Evolutionary conservation across 176 grass and related monocot genomes (phyloP).

Genomic region (Saccharum officinarum): DNA sequence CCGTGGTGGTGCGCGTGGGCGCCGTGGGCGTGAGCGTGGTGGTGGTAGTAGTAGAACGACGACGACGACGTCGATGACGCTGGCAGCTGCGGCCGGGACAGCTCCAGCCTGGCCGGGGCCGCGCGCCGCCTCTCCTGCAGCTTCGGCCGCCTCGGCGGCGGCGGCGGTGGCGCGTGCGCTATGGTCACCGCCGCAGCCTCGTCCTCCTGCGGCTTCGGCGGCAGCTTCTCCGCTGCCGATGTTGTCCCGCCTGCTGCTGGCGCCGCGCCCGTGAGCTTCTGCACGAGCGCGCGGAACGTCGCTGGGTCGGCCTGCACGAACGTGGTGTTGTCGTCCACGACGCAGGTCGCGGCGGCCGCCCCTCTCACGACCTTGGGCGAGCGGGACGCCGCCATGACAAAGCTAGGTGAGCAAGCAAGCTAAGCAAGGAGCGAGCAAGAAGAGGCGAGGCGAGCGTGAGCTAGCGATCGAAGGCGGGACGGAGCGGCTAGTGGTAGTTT

Average conservation of each 20-base stretch:
- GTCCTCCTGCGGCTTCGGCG: neutral
- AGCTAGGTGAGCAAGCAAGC: neutral
- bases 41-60: constrained; percentile 35
- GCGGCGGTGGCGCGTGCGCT: neutral
- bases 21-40: constrained; percentile 8
- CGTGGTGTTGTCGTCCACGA: constrained; percentile 54
- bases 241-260: neutral
- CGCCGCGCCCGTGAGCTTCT: constrained; percentile 63
- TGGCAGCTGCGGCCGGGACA: constrained; percentile 34
- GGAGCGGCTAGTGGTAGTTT: constrained; percentile 7
- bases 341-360: neutral
- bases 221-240: neutral
- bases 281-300: constrained; percentile 72
- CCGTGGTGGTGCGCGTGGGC: neutral
- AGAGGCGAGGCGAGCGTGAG: neutral
- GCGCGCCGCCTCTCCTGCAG: constrained; percentile 69
- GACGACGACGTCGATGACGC: neutral
- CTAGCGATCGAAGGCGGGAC: neutral
- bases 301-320: constrained; percentile 72
- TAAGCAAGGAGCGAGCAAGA: neutral
- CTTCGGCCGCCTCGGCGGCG: constrained; percentile 53
- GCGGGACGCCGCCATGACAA: constrained; percentile 21
- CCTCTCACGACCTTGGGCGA: constrained; percentile 15
- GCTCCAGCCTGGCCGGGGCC: constrained; percentile 60
- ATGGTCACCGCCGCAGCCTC: neutral